These are phyloP conservation scores for Coix lacrymajobi DNA, from an alignment of 176 grass and related monocot genomes.

Conservation along the genomic window DNA sequence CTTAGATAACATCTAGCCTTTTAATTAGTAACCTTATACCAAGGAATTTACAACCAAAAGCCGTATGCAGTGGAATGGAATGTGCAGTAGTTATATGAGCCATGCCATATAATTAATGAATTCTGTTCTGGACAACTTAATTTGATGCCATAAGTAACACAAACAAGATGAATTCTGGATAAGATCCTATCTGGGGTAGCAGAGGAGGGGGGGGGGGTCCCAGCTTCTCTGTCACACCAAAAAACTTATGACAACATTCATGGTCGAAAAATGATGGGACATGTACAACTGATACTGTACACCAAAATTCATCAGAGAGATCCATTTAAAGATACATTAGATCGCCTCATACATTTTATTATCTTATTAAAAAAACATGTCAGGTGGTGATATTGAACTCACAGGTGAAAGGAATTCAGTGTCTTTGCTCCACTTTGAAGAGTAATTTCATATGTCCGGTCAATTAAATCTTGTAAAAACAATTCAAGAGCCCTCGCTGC, in stretches of 20 bases:
- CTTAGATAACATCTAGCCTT: constrained; percentile 2
- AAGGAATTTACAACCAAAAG: neutral
- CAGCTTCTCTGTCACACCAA: neutral
- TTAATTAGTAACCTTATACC: neutral
- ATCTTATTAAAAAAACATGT: neutral
- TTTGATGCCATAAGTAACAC: neutral
- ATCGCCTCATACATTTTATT: neutral
- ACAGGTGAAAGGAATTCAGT: constrained; percentile 96
- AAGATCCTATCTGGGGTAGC: neutral
- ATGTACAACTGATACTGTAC: neutral
- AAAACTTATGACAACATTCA: neutral
- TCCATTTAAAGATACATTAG: constrained; percentile 12
- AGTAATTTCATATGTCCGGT: constrained; percentile 88
- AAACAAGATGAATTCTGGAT: neutral
- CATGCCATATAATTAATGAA: neutral
- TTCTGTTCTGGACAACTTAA: neutral
- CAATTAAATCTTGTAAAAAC: constrained; percentile 98
- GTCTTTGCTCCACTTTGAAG: constrained; percentile 98
- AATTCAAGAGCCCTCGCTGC: constrained; percentile 96
- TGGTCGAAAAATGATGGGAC: neutral
- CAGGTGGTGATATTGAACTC: constrained; percentile 30
- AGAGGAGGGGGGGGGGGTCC: neutral
- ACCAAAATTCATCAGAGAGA: neutral
- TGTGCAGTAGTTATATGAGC: neutral
- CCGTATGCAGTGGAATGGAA: neutral